Base-by-base conservation (phyloP, 1,284 basidiomycete genomes). In the Volvariella volvacea region DNA sequence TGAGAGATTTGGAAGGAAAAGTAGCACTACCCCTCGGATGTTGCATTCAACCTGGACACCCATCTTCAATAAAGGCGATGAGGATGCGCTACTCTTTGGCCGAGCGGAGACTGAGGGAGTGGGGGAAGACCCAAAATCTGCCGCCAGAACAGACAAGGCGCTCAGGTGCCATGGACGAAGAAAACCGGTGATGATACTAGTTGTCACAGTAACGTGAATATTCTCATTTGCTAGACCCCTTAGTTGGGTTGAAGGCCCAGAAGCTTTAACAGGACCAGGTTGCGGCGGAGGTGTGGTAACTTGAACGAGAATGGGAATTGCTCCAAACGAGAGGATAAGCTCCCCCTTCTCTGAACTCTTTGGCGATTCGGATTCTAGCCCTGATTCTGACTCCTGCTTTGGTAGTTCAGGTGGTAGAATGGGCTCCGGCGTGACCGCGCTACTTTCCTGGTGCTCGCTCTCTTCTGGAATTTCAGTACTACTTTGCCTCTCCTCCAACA, bases 111-210 rank as follows among this genome's bases (percentile, higher is more conserved):
- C 17, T 33, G n/a, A 44, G 34, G 40, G 56, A 47, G 16, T 30
- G 15, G n/a, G 12, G 12, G 15, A 15, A 9, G 21, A 25, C 8
- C 19, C 28, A 22, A 43, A 69, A 8, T 60, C 46, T 38, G 71
- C 60, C 36, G 61, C 56, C 8, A 78, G 49, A 37, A 71, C 66
- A 43, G 76, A 45, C 1, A 80, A 49, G 46, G 62, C 62, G 19
- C 67, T 65, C n/a, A 83, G 52, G 50, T 83, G 78, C 55, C 68
- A 64, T 19, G 79, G 73, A 47, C 64, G 66, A 38, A 82, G 53
- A 15, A 71, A 73, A 47, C 71, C 71, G 2, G 74, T 72, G 32
- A 82, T 56, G 9, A 70, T 57, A n/a, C 80, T 80, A 8, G 72
- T 46, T 6, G 61, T 63, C 15, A 80, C 44, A 16, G 66, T 64